phyloP scores from a whole-genome alignment of 768 basidiomycete genomes.

The Mycena latifolia region DNA sequence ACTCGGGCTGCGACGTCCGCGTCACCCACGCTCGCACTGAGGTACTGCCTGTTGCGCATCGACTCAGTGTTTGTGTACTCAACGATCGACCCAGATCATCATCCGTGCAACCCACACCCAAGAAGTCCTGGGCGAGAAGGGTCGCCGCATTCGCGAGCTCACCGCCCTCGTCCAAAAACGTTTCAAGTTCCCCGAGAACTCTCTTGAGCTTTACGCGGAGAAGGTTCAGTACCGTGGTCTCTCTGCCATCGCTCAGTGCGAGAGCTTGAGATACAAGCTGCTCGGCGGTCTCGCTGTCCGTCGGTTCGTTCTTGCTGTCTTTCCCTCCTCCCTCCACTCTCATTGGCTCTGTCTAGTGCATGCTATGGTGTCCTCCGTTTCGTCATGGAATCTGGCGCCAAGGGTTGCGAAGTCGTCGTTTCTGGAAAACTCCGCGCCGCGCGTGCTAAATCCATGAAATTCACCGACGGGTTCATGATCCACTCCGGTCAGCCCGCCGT shows the following conservation, averaged over 20 bases:
- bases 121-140: conserved; percentile 99
- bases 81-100: conserved; percentile 84
- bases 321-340: not conserved
- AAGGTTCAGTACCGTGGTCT: conserved; percentile 99
- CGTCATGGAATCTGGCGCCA: conserved; percentile 99
- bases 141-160: conserved; percentile 98
- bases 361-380: conserved; percentile 99
- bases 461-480: conserved; percentile 99
- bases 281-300: conserved; percentile 99
- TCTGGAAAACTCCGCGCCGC: conserved; percentile 99
- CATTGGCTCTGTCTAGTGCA: conserved; percentile 62
- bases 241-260: conserved; percentile 98
- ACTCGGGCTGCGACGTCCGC: conserved; percentile 99
- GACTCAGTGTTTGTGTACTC: not conserved
- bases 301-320: conserved; percentile 68
- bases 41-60: conserved; percentile 54
- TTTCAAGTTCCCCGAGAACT: conserved; percentile 99
- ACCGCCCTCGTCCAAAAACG: conserved; percentile 98
- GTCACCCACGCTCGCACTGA: conserved; percentile 99
- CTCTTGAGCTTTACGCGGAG: conserved; percentile 98
- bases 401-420: conserved; percentile 99
- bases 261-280: conserved; percentile 98
- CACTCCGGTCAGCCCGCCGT: conserved; percentile 98
- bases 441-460: conserved; percentile 99
- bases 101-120: conserved; percentile 99